A percentile compares a stretch with the other conserved stretches of the same genome.
These are phyloP conservation scores for Moelleriella libera DNA, from an alignment of 2,329 filamentous ascomycete genomes.

Conservation along the genomic window DNA sequence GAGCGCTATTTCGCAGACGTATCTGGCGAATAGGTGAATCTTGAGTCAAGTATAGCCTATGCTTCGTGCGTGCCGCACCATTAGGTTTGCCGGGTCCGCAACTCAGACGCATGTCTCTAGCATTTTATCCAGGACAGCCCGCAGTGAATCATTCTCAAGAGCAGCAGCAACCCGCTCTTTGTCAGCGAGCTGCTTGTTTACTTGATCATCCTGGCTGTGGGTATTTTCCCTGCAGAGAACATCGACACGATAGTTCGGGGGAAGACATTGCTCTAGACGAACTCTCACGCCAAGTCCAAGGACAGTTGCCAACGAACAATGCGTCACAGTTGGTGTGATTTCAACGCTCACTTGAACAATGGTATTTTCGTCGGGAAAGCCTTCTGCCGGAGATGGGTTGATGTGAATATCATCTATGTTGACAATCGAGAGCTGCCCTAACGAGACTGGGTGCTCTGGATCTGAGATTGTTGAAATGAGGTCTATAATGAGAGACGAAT, in stretches of 20 bases:
- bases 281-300: constrained; percentile 90
- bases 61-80: too few species aligned
- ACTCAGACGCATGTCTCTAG: constrained; percentile 64
- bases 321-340: constrained; percentile 91
- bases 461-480: constrained; percentile 90
- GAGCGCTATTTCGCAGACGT: too few species aligned
- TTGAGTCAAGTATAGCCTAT: too few species aligned
- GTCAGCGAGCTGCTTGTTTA: constrained; percentile 92
- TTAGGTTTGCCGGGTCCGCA: not conserved
- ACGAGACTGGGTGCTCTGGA: constrained; percentile 87
- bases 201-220: constrained; percentile 88
- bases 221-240: constrained; percentile 91
- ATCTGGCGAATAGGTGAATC: too few species aligned
- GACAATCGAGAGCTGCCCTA: constrained; percentile 87
- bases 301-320: constrained; percentile 91
- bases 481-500: constrained; percentile 35
- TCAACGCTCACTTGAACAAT: constrained; percentile 68
- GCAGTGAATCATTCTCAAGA: constrained; percentile 82
- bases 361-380: constrained; percentile 31
- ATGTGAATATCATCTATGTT: constrained; percentile 91
- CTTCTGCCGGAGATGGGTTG: constrained; percentile 22
- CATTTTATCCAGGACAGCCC: constrained; percentile 86
- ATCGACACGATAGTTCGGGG: constrained; percentile 82
- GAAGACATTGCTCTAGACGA: constrained; percentile 77
- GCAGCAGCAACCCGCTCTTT: constrained; percentile 95